phyloP scores from a whole-genome alignment of 2,329 filamentous ascomycete genomes.

The Cladosporium cucumerinum region DNA sequence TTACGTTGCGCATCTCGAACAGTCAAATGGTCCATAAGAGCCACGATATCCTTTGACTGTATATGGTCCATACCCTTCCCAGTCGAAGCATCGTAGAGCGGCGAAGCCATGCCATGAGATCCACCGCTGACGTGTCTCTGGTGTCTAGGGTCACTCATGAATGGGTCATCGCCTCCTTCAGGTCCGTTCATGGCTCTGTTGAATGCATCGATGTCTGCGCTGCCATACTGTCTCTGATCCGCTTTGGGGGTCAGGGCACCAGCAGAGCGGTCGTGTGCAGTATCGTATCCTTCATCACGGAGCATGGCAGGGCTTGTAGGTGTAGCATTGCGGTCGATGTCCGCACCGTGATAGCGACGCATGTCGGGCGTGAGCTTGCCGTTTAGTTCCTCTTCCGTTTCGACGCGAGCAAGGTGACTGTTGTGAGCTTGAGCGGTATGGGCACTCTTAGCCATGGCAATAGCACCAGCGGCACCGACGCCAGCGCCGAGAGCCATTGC shows the following conservation, averaged over 20 bases:
- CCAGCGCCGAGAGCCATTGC: conserved; percentile 24
- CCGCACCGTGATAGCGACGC: conserved; percentile 6
- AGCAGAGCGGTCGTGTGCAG: conserved; percentile 52
- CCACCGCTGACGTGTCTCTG: conserved; percentile 75
- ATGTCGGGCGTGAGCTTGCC: conserved; percentile 38
- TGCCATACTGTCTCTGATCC: conserved; percentile 44
- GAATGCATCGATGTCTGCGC: conserved; percentile 55
- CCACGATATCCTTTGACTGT: conserved; percentile 93
- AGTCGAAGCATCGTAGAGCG: conserved; percentile 84
- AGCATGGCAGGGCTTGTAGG: conserved; percentile 55
- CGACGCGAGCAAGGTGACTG: conserved; percentile 34
- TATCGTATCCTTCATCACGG: conserved; percentile 90
- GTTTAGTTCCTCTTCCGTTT: conserved; percentile 35
- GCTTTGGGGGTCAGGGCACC: conserved; percentile 47
- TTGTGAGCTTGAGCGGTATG: conserved; percentile 21
- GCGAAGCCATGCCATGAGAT: conserved; percentile 86
- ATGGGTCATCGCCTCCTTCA: conserved; percentile 49
- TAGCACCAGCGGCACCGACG: conserved; percentile 26
- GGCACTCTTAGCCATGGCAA: conserved; percentile 21
- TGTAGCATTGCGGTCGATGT: conserved; percentile 23
- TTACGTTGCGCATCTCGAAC: conserved; percentile 95
- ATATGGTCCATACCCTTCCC: conserved; percentile 87
- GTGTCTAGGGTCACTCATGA: conserved; percentile 56
- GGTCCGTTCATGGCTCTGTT: conserved; percentile 47
- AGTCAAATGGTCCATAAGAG: conserved; percentile 97